phyloP scores from a whole-genome alignment of 192 early-diverging fungal species.

The Linnemannia exigua region DNA sequence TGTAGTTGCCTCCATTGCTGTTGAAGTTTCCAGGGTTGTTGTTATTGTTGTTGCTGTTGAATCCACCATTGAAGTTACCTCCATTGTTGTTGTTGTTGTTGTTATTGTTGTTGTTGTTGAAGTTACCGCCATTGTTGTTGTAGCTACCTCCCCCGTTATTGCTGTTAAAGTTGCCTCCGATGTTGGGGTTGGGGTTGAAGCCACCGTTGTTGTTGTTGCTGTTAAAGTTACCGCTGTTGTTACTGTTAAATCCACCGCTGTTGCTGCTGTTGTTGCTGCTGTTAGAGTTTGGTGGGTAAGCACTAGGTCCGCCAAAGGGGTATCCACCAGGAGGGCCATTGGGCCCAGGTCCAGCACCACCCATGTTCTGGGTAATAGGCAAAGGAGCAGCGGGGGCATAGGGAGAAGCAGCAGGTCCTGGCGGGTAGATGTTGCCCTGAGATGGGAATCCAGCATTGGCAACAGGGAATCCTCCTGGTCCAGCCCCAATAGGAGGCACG shows the following conservation, averaged over 20 bases:
- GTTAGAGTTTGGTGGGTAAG: constrained; percentile 36
- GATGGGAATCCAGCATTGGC: constrained; percentile 20
- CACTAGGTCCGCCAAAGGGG: constrained; percentile 24
- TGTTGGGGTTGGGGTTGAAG: constrained; percentile 11
- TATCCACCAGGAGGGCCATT: constrained; percentile 42
- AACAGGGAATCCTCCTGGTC: constrained; percentile 15
- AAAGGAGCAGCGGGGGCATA: constrained; percentile 26
- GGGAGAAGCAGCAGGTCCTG: constrained; percentile 17
- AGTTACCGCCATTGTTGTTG: constrained; percentile 26
- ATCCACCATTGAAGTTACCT: not conserved
- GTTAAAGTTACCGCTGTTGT: constrained; percentile 18
- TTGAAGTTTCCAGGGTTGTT: constrained; percentile 20
- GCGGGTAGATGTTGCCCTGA: constrained; percentile 25
- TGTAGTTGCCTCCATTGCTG: not conserved
- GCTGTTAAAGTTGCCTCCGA: constrained; percentile 18
- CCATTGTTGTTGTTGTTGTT: not conserved
- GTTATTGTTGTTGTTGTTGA: constrained; percentile 31
- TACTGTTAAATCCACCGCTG: constrained; percentile 11
- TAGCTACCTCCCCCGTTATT: constrained; percentile 23
- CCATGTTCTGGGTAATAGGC: constrained; percentile 20
- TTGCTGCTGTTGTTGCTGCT: constrained; percentile 13
- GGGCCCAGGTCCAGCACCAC: not conserved
- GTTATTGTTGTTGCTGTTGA: constrained; percentile 17
- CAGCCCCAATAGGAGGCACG: not conserved
- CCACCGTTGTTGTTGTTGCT: constrained; percentile 12